phyloP scores from a whole-genome alignment of 306 rosid genomes.

The Rosa persica region DNA sequence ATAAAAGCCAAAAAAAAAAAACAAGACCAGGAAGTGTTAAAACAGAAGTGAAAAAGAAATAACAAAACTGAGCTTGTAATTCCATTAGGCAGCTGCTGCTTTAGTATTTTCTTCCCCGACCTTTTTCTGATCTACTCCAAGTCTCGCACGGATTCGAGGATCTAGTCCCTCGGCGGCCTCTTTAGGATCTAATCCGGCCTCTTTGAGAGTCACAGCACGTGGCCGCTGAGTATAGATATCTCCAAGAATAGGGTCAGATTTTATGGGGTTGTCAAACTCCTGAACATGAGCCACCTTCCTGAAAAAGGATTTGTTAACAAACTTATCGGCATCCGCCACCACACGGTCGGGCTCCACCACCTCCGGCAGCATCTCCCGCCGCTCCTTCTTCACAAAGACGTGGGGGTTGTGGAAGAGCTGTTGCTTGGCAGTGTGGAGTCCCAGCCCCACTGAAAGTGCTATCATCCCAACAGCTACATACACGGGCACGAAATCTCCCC shows the following conservation, averaged over 20 bases:
- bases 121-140: neutral
- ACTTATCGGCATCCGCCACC: conserved; percentile 43
- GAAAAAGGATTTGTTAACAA: conserved; percentile 42
- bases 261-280: conserved; percentile 34
- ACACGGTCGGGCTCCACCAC: conserved; percentile 85
- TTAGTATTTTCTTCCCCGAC: neutral
- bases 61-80: neutral
- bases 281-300: conserved; percentile 79
- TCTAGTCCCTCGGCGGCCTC: neutral
- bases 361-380: conserved; percentile 81
- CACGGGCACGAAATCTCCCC: conserved; percentile 57
- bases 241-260: conserved; percentile 32
- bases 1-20: neutral
- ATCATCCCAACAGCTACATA: conserved; percentile 76
- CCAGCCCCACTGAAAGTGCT: conserved; percentile 37
- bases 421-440: conserved; percentile 71
- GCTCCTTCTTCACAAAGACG: conserved; percentile 61
- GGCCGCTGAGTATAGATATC: conserved; percentile 47
- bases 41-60: neutral
- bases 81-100: neutral
- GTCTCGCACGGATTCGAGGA: neutral
- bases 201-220: conserved; percentile 44
- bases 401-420: conserved; percentile 56
- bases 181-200: conserved; percentile 61
- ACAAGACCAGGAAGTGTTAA: neutral